Evolutionary conservation across 2,329 filamentous ascomycete species (phyloP), one percentile per base, ranked within the genome.

Genomic region (Trichoderma sp.): DNA sequence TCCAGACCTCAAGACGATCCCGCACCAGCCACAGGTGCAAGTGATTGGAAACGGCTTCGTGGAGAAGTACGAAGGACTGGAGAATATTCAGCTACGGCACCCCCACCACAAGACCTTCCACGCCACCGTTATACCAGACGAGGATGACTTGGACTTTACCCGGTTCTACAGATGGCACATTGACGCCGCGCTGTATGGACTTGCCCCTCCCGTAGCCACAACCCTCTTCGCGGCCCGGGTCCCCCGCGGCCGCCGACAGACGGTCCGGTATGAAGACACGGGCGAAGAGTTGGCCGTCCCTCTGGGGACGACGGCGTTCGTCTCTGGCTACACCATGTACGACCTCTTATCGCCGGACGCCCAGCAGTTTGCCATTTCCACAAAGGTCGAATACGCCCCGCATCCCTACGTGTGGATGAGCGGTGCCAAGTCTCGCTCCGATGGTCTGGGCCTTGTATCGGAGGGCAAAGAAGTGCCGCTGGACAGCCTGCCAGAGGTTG

Each of bases 351-450:
- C 86, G 15, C 82, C 86, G 0, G 83, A 84, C 52, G 90, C 93
- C 73, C 86, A 92, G 76, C 83, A 84, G 53, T 91, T 93, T 72
- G 90, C 84, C 1, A 84, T 88, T 60, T 86, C 83, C 5, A 90
- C 89, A 22, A 86, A 83, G 68, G 85, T 92, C 54, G 90, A 93
- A 78, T 94, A 94, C 74, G 90, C 91, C 0, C 84, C 91, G 3
- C 91, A 94, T 72, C 91, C 91, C 5, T 94, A 94, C 77, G 87
- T 94, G 70, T 94, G 91, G 91, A 94, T 94, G 90, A 88, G 84
- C 68, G 76, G 82, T 27, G 89, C 91, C 54, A 87, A 86, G 72
- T 89, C 90, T 45, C 86, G 86, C 17, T 81, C 89, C 7, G 87
- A 88, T 60, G 92, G 91, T 0, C 84, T 94, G 0, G 92, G 91